These are phyloP conservation scores for Corniculantispora saksenae DNA, from an alignment of 2,329 filamentous ascomycete genomes.

Conservation along the genomic window DNA sequence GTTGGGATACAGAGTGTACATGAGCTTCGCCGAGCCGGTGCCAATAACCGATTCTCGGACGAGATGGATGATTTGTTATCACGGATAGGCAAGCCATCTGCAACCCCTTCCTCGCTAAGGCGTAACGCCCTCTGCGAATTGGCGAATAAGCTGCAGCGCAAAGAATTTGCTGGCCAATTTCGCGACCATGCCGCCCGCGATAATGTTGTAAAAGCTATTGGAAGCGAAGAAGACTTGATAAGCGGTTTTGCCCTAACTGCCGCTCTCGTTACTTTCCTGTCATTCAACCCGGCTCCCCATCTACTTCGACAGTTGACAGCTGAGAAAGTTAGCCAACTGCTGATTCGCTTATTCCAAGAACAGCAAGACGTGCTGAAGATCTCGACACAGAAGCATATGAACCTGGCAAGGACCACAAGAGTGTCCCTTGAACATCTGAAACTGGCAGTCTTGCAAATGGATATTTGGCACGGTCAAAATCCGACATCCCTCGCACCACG, in stretches of 20 bases:
- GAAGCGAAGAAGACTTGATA: conserved; percentile 59
- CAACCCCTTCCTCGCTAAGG: conserved; percentile 51
- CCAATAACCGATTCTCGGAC: conserved; percentile 66
- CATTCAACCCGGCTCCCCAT: conserved; percentile 60
- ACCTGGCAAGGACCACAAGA: conserved; percentile 67
- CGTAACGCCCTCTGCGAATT: conserved; percentile 62
- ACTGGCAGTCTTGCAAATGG: conserved; percentile 49
- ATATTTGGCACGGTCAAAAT: conserved; percentile 60
- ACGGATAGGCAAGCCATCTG: conserved; percentile 55
- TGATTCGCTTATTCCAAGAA: conserved; percentile 56
- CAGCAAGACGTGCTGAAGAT: conserved; percentile 59
- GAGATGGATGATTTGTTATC: conserved; percentile 66
- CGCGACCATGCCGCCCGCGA: conserved; percentile 72
- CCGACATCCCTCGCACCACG: conserved; percentile 60
- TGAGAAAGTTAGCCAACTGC: conserved; percentile 55
- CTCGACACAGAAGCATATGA: conserved; percentile 65
- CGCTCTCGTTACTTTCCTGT: conserved; percentile 63
- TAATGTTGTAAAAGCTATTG: conserved; percentile 64
- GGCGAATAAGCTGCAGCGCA: conserved; percentile 59
- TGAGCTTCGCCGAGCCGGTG: conserved; percentile 65
- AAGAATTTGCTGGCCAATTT: conserved; percentile 68
- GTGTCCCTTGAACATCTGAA: conserved; percentile 57
- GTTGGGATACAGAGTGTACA: conserved; percentile 63
- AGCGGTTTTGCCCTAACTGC: conserved; percentile 65
- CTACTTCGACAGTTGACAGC: conserved; percentile 57